These are phyloP conservation scores for Rubroboletus satanas DNA, from an alignment of 768 basidiomycete species.

Conservation along the genomic window DNA sequence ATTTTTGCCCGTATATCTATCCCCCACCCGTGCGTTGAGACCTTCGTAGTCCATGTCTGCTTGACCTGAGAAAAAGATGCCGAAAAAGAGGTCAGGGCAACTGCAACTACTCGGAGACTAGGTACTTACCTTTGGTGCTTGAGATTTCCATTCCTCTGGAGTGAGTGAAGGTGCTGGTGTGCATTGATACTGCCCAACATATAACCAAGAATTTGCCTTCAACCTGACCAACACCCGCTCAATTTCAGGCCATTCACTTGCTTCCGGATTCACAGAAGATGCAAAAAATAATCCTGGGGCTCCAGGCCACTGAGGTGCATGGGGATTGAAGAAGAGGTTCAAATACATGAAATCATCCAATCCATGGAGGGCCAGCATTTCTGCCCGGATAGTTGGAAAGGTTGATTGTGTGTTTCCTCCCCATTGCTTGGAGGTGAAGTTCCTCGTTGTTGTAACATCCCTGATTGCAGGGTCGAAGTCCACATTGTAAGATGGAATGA, in stretches of 20 bases:
- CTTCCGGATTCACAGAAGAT: neutral
- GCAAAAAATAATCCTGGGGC: slow-evolving; percentile 17
- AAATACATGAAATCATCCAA: slow-evolving; percentile 18
- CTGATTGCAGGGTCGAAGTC: slow-evolving; percentile 11
- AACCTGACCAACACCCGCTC: slow-evolving; percentile 12
- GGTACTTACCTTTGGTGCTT: slow-evolving; percentile 7
- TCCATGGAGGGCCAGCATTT: slow-evolving; percentile 14
- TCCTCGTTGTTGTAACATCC: slow-evolving; percentile 16
- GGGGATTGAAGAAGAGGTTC: slow-evolving; percentile 16
- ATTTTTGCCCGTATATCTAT: slow-evolving; percentile 13
- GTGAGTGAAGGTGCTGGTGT: slow-evolving; percentile 7
- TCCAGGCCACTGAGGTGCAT: slow-evolving; percentile 16
- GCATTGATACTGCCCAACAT: slow-evolving; percentile 19
- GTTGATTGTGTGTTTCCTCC: slow-evolving; percentile 16
- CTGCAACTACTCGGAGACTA: neutral
- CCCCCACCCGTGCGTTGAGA: slow-evolving; percentile 12
- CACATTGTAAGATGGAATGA: slow-evolving; percentile 5
- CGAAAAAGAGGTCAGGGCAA: neutral
- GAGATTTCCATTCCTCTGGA: slow-evolving; percentile 16
- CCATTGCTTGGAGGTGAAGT: slow-evolving; percentile 17
- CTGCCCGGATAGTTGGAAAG: slow-evolving; percentile 10
- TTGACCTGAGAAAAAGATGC: slow-evolving; percentile 7
- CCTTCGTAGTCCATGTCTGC: slow-evolving; percentile 19
- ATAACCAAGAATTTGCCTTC: slow-evolving; percentile 13
- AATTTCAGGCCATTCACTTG: neutral